Evolutionary conservation across 345 rosid species (phyloP), one percentile per base, ranked within the genome.

Genomic region (Populus tremula): DNA sequence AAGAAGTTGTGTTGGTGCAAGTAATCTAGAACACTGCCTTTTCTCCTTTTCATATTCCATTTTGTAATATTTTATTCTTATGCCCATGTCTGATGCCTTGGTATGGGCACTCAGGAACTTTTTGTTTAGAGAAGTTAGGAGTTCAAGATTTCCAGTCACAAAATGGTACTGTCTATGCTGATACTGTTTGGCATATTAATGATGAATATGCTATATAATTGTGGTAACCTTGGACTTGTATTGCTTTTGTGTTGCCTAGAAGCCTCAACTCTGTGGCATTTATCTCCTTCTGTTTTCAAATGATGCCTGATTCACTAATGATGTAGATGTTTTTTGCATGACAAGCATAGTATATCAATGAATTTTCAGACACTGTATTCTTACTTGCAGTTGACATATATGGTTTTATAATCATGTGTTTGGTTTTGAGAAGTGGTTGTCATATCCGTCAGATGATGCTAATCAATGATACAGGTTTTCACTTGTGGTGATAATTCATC

Each of bases 401-500:
- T 64, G 9, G 49, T 47, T 12, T 36, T 29, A 21, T 25, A 16
- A 39, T 65, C 18, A 38, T 41, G 59, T 23, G 35, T 43, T 41
- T 64, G 4, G 49, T 71, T 45, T 81, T n/a, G 14, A 27, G 63
- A 54, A 67, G 25, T 23, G 33, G 17, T 6, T 67, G 11, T 53
- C 45, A 21, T 65, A 18, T 13, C 54, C 66, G 39, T 54, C 17
- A 14, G 9, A 36, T 69, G 47, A 53, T 33, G 17, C 77, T 75
- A 63, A 72, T 39, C 72, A 43, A 41, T 74, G 45, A 47, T 82
- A 62, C 86, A 95, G 99, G 98, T 95, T 86, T 91, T 90, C 81
- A 93, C 99, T 56, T 93, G 99, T 71, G 99, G 99, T 72, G 94
- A 92, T 83, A 95, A 95, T 82, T 95, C 98, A 56, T 92, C 99